These are phyloP conservation scores for Suillus plorans DNA, from an alignment of 768 basidiomycete species.

Conservation along the genomic window DNA sequence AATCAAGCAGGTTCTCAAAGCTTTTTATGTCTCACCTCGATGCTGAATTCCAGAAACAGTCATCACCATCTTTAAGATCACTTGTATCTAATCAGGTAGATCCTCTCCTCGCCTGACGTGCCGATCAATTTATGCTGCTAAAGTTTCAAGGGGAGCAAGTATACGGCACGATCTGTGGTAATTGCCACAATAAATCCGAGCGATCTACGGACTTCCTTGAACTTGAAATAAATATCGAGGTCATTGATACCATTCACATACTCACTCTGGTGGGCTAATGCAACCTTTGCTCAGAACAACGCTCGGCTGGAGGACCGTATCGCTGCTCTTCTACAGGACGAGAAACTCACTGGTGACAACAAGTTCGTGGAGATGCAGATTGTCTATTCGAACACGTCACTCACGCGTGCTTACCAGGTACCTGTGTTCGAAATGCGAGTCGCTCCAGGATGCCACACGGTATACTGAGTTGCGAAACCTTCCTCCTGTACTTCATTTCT, in stretches of 20 bases:
- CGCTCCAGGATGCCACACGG: conserved; percentile 76
- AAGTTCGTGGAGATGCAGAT: conserved; percentile 41
- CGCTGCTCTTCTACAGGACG: conserved; percentile 60
- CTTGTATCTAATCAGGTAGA: conserved; percentile 73
- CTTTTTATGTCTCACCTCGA: conserved; percentile 91
- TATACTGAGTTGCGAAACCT: conserved; percentile 67
- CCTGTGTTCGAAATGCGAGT: conserved; percentile 71
- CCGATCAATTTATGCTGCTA: conserved; percentile 8
- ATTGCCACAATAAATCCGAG: conserved; percentile 70
- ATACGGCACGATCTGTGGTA: conserved; percentile 77
- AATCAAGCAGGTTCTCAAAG: conserved; percentile 75
- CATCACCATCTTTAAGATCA: conserved; percentile 55
- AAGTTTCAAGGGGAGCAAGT: conserved; percentile 88
- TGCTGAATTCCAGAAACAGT: conserved; percentile 83
- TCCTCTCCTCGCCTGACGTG: background rate
- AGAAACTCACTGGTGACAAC: conserved; percentile 80
- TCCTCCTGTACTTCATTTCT: conserved; percentile 90
- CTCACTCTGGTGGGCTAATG: background rate
- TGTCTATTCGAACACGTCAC: background rate
- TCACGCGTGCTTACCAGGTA: conserved; percentile 51
- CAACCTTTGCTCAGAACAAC: conserved; percentile 49
- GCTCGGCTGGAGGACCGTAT: conserved; percentile 75
- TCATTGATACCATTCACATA: conserved; percentile 22
- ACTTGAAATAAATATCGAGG: conserved; percentile 83
- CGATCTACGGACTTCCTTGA: conserved; percentile 76